A percentile compares a stretch with the other conserved stretches of the same genome.
Conservation (phyloP, 257 asterid species). For the Thymus mandschuricus region DNA sequence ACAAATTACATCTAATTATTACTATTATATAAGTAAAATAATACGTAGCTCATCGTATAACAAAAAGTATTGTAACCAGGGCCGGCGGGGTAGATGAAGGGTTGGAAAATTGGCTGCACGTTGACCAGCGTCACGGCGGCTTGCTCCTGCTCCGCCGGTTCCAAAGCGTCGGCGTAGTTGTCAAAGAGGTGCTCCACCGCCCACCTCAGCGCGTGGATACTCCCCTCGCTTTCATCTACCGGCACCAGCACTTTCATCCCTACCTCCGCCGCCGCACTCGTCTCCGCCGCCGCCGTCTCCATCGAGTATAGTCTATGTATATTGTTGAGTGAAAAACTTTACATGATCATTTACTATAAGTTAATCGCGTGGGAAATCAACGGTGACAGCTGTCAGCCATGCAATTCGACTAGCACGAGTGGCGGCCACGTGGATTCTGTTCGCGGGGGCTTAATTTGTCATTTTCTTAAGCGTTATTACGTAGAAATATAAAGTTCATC, state of each 20-base stretch:
- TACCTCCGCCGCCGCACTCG: constrained; percentile 28
- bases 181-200: constrained; percentile 48
- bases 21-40: too few species aligned
- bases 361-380: neutral
- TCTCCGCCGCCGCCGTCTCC: constrained; percentile 8
- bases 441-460: constrained; percentile 4
- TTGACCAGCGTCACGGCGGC: constrained; percentile 47
- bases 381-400: constrained; percentile 41
- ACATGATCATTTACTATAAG: neutral
- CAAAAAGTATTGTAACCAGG: constrained; percentile 39
- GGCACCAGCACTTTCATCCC: constrained; percentile 65
- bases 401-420: constrained; percentile 12
- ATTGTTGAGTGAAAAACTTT: neutral
- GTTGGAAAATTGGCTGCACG: constrained; percentile 55
- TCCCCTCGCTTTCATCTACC: constrained; percentile 62
- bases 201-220: constrained; percentile 70
- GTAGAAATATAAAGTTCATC: neutral
- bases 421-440: constrained; percentile 15
- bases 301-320: neutral
- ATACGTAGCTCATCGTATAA: neutral
- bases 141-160: constrained; percentile 25
- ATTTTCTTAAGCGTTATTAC: neutral
- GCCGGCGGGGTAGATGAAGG: constrained; percentile 63
- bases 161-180: constrained; percentile 5
- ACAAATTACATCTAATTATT: too few species aligned